A percentile compares a stretch with the other conserved stretches of the same genome.
phyloP scores from a whole-genome alignment of 148 eudicot species.

The Fallopia convolvulus region DNA sequence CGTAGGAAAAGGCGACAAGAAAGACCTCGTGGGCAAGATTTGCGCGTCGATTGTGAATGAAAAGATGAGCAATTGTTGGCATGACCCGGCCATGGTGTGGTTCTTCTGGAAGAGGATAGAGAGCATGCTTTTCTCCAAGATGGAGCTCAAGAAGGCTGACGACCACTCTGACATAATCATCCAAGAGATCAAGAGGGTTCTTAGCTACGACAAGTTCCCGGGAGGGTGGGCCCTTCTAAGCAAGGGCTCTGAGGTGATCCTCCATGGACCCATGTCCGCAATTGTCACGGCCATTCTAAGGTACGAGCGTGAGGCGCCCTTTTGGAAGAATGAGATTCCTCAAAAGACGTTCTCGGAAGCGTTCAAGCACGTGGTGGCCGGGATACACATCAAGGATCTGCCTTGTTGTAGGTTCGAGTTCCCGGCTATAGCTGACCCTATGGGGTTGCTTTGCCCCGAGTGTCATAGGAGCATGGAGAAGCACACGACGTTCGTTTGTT shows the following conservation, averaged over 20 bases:
- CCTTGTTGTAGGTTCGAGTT: constrained; percentile 43
- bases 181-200: constrained; percentile 39
- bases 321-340: constrained; percentile 31
- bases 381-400: constrained; percentile 11
- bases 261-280: constrained; percentile 24
- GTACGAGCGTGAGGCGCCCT: constrained; percentile 11
- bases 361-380: constrained; percentile 15
- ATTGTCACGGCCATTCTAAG: constrained; percentile 12
- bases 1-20: constrained; percentile 32
- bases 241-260: constrained; percentile 28
- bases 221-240: constrained; percentile 47
- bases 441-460: constrained; percentile 39
- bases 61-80: constrained; percentile 24
- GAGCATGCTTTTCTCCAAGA: constrained; percentile 40
- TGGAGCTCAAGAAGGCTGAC: constrained; percentile 20
- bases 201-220: constrained; percentile 35
- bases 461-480: constrained; percentile 38
- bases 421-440: constrained; percentile 26
- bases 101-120: constrained; percentile 42
- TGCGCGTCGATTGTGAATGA: constrained; percentile 26
- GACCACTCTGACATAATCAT: constrained; percentile 28
- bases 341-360: constrained; percentile 24
- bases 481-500: not conserved
- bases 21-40: constrained; percentile 25
- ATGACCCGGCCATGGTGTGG: constrained; percentile 20